Percentiles rank a stretch among this genome's conserved stretches.
These are phyloP conservation scores for Polysphondylium violaceum DNA, from an alignment of 78 protist genomes.

Conservation along the genomic window DNA sequence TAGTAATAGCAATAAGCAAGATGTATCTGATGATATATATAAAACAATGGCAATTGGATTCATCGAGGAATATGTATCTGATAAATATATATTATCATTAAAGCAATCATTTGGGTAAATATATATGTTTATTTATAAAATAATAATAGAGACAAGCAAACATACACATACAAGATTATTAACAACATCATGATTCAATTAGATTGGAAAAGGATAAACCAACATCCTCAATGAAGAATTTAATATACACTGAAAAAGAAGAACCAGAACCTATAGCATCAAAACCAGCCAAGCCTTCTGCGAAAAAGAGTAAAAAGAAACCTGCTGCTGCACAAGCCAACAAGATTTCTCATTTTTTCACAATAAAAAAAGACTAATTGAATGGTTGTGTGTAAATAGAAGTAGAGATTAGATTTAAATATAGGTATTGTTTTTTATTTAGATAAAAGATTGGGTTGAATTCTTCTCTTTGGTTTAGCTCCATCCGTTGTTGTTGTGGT, in stretches of 20 bases:
- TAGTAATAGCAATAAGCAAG: neutral
- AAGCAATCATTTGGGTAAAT: constrained; percentile 9
- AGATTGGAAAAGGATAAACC: neutral
- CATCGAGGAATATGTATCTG: constrained; percentile 37
- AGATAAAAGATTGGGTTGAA: constrained; percentile 51
- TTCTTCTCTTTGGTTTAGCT: constrained; percentile 60
- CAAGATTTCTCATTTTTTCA: neutral
- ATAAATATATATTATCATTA: neutral
- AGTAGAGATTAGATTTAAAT: neutral
- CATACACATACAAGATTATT: no score
- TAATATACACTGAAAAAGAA: constrained; percentile 8
- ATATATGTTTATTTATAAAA: no score
- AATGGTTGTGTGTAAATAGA: neutral
- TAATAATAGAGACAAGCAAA: no score
- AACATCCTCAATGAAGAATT: constrained; percentile 1
- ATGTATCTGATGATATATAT: neutral
- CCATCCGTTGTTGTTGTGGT: neutral
- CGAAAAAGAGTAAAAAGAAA: constrained; percentile 1
- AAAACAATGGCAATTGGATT: constrained; percentile 50
- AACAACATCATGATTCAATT: no score
- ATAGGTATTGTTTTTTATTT: constrained; percentile 2
- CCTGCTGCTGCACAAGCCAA: neutral
- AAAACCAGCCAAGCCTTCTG: neutral
- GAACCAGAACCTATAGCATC: neutral
- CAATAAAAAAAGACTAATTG: neutral